phyloP scores from a whole-genome alignment of 176 grass and related monocot genomes.

The Aechmea fasciata region DNA sequence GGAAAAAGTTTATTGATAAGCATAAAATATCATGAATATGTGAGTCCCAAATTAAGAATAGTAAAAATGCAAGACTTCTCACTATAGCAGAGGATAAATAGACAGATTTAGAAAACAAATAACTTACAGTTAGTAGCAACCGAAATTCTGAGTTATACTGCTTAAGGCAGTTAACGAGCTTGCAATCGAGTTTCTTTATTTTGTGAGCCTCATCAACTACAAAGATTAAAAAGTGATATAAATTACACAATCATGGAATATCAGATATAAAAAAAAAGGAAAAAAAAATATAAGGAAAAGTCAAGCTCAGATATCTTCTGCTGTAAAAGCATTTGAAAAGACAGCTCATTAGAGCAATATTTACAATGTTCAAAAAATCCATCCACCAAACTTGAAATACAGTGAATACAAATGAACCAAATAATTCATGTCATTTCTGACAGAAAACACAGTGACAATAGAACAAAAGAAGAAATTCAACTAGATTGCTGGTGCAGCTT shows the following conservation, averaged over 20 bases:
- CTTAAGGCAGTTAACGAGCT: conserved; percentile 43
- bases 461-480: too few relatives aligned
- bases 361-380: too few relatives aligned
- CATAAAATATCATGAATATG: too few relatives aligned
- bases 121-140: conserved; percentile 61
- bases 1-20: too few relatives aligned
- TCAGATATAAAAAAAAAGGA: conserved; percentile 12
- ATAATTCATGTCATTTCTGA: too few relatives aligned
- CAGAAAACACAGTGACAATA: too few relatives aligned
- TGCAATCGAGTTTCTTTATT: conserved; percentile 63
- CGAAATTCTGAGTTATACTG: conserved; percentile 48
- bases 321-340: not conserved
- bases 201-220: conserved; percentile 81
- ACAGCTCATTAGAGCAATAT: too few relatives aligned
- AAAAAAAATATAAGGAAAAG: not conserved
- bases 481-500: conserved; percentile 15
- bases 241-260: not conserved
- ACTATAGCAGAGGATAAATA: not conserved
- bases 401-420: too few relatives aligned
- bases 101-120: not conserved
- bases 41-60: too few relatives aligned
- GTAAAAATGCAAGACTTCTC: too few relatives aligned
- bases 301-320: too few relatives aligned
- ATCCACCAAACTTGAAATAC: too few relatives aligned
- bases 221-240: conserved; percentile 9